These are phyloP conservation scores for Microbotryomycetes sp. DNA, from an alignment of 1,284 basidiomycete species.

Conservation along the genomic window DNA sequence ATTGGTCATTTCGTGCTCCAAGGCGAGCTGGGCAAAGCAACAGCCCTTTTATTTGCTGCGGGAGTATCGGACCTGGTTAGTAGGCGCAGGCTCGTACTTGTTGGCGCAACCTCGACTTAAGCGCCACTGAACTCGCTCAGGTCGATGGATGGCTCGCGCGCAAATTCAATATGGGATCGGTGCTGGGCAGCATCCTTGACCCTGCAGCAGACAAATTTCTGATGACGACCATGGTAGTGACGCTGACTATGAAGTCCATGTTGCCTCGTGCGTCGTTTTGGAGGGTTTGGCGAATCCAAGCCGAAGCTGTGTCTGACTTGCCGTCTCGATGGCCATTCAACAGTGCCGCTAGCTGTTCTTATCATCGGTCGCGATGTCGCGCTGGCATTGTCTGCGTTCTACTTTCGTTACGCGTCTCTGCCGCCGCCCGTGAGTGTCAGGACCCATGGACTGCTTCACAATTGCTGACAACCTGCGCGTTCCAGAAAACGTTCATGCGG, in stretches of 20 bases:
- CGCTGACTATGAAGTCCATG: conserved; percentile 72
- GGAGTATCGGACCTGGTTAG: conserved; percentile 83
- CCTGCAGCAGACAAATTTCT: conserved; percentile 95
- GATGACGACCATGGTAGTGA: conserved; percentile 88
- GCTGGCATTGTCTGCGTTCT: conserved; percentile 84
- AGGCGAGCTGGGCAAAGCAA: conserved; percentile 71
- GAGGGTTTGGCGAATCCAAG: too few species aligned
- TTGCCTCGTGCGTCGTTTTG: conserved; percentile 59
- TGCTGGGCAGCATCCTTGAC: conserved; percentile 90
- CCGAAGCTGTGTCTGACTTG: not conserved
- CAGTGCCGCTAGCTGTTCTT: conserved; percentile 75
- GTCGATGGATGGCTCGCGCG: conserved; percentile 86
- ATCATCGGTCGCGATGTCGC: conserved; percentile 86
- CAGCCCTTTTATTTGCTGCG: conserved; percentile 75
- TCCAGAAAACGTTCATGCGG: conserved; percentile 68
- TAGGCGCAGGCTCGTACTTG: too few species aligned
- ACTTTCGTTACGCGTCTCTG: conserved; percentile 84
- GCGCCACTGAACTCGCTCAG: conserved; percentile 44
- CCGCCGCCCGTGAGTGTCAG: conserved; percentile 64
- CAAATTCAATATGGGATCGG: conserved; percentile 72
- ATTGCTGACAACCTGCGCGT: not conserved
- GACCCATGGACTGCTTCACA: not conserved
- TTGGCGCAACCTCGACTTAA: not conserved
- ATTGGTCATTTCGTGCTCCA: conserved; percentile 89
- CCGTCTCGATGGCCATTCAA: not conserved